phyloP scores from a whole-genome alignment of 345 rosid species.

The Populus nigra region DNA sequence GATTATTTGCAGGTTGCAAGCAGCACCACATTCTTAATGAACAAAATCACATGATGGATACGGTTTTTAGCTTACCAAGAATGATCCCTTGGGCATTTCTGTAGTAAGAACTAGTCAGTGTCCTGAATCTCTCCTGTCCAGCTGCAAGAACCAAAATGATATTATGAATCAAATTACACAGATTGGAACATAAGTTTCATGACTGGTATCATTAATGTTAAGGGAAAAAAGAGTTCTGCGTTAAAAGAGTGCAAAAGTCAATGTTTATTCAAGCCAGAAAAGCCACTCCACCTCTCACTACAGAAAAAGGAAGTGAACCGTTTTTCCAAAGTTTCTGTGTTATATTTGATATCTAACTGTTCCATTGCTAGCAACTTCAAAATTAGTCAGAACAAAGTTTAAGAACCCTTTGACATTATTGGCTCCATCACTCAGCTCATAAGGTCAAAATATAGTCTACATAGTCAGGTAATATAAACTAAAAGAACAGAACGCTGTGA shows the following conservation, averaged over 20 bases:
- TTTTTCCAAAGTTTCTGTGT: background rate
- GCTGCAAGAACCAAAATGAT: conserved; percentile 52
- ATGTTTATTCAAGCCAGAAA: background rate
- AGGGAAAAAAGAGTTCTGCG: background rate
- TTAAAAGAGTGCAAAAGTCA: background rate
- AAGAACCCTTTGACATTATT: background rate
- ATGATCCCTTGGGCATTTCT: conserved; percentile 94
- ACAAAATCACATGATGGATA: conserved; percentile 10
- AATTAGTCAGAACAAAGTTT: background rate
- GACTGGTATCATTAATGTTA: background rate
- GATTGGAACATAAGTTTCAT: background rate
- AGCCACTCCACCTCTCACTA: background rate
- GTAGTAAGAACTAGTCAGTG: conserved; percentile 87
- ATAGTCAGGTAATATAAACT: background rate
- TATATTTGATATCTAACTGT: conserved; percentile 9
- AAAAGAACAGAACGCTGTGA: background rate
- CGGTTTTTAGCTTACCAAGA: conserved; percentile 56
- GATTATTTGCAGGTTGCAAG: background rate
- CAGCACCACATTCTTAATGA: background rate
- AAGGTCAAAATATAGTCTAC: background rate
- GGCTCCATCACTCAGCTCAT: background rate
- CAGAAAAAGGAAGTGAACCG: background rate
- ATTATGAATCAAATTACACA: background rate
- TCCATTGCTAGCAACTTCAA: conserved; percentile 9
- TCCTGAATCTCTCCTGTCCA: conserved; percentile 95